Percentiles rank a stretch among this genome's conserved stretches.
phyloP scores from a whole-genome alignment of 495 filamentous ascomycete genomes.

The Coniosporium apollinis region DNA sequence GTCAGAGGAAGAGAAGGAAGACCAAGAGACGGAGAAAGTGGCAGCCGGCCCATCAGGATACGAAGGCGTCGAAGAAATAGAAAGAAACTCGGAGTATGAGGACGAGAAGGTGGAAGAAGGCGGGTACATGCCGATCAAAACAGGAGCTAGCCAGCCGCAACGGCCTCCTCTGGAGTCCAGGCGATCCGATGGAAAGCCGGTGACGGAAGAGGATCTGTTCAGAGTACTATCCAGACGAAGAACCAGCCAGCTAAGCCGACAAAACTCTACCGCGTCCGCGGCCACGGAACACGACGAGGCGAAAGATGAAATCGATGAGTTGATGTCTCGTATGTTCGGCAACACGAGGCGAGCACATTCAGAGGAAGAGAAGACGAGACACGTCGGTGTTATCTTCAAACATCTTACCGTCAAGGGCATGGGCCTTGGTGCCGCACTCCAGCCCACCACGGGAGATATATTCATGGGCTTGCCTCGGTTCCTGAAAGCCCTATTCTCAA shows the following conservation, averaged over 20 bases:
- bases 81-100: neutral
- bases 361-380: constrained; percentile 43
- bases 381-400: constrained; percentile 23
- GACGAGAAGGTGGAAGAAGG: no score
- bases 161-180: neutral
- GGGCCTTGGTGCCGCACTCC: constrained; percentile 48
- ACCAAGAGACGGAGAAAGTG: neutral
- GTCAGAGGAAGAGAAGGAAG: neutral
- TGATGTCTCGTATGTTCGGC: constrained; percentile 52
- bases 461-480: constrained; percentile 38
- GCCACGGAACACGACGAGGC: constrained; percentile 29
- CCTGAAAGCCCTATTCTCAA: constrained; percentile 30
- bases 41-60: neutral
- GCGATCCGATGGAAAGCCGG: constrained; percentile 3
- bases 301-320: constrained; percentile 37
- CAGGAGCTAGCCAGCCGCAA: neutral
- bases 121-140: neutral
- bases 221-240: constrained; percentile 33
- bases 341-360: constrained; percentile 40
- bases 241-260: constrained; percentile 13
- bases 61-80: neutral
- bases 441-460: constrained; percentile 47
- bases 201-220: constrained; percentile 35
- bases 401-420: constrained; percentile 43
- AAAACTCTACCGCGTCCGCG: constrained; percentile 12